Conservation (phyloP, 371 early-diverging fungal species). For the Parasitella parasitica region DNA sequence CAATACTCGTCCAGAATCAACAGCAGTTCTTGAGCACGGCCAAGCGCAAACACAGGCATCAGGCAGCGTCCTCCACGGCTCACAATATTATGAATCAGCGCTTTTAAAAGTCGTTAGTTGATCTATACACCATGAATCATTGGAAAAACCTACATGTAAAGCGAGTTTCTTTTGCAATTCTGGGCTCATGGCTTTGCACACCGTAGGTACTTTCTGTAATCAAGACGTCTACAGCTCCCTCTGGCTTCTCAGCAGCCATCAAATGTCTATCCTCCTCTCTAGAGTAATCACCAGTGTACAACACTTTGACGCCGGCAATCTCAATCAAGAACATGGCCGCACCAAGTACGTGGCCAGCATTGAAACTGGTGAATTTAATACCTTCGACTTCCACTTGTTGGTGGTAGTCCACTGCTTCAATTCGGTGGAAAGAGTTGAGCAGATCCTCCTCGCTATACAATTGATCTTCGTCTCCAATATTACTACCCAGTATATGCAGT, state of each 20-base stretch:
- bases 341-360: constrained; percentile 99
- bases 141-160: constrained; percentile 81
- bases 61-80: constrained; percentile 97
- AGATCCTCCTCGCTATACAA: constrained; percentile 97
- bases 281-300: constrained; percentile 99
- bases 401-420: constrained; percentile 98
- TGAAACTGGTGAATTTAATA: constrained; percentile 95
- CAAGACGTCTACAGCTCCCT: constrained; percentile 87
- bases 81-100: constrained; percentile 91
- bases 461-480: constrained; percentile 85
- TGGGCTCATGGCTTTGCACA: constrained; percentile 97
- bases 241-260: constrained; percentile 97
- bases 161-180: constrained; percentile 93
- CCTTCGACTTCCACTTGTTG: constrained; percentile 97
- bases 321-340: constrained; percentile 99
- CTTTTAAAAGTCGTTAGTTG: constrained; percentile 18
- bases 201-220: constrained; percentile 99
- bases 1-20: constrained; percentile 99
- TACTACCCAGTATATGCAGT: no score
- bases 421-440: constrained; percentile 87
- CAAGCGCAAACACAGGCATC: constrained; percentile 99
- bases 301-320: constrained; percentile 92
- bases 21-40: constrained; percentile 98
- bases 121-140: neutral
- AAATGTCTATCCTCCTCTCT: constrained; percentile 99